These are phyloP conservation scores for Saturnispora mendoncae DNA, from an alignment of 805 yeast genomes.

Conservation along the genomic window DNA sequence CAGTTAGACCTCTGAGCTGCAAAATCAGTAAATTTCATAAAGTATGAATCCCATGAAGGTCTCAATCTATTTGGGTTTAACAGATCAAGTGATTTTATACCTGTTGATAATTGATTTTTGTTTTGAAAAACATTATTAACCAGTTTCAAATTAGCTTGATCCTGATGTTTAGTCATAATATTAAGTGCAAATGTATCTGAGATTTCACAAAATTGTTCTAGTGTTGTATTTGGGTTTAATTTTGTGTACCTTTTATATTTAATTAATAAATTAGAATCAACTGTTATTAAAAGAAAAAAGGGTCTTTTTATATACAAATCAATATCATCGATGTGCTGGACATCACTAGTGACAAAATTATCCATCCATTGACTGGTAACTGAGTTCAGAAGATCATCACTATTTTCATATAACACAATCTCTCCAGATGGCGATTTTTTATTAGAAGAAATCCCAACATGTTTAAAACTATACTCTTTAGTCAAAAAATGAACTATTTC, in stretches of 20 bases:
- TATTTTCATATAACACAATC: constrained; percentile 11
- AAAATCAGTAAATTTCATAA: constrained; percentile 85
- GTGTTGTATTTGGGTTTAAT: not conserved
- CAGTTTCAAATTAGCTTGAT: constrained; percentile 48
- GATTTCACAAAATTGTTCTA: constrained; percentile 14
- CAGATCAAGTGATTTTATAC: constrained; percentile 35
- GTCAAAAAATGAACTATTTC: constrained; percentile 30
- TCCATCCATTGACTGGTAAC: constrained; percentile 62
- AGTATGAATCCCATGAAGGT: constrained; percentile 95
- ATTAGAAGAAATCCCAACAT: constrained; percentile 1
- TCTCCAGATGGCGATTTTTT: not conserved
- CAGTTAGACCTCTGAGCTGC: constrained; percentile 92
- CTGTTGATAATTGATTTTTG: constrained; percentile 29
- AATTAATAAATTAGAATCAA: constrained; percentile 60
- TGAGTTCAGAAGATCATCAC: constrained; percentile 42
- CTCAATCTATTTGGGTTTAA: constrained; percentile 53
- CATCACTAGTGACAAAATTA: constrained; percentile 48
- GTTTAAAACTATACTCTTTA: not conserved
- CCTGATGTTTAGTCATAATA: constrained; percentile 18
- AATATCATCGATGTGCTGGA: constrained; percentile 36
- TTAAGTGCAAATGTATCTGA: constrained; percentile 19
- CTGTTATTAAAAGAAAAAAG: constrained; percentile 68
- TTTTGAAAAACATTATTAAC: constrained; percentile 38
- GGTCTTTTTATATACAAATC: constrained; percentile 57
- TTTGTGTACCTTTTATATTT: constrained; percentile 33